Evolutionary conservation across 2,329 filamentous ascomycete species (phyloP).

Genomic region (Curvularia verruculosa): DNA sequence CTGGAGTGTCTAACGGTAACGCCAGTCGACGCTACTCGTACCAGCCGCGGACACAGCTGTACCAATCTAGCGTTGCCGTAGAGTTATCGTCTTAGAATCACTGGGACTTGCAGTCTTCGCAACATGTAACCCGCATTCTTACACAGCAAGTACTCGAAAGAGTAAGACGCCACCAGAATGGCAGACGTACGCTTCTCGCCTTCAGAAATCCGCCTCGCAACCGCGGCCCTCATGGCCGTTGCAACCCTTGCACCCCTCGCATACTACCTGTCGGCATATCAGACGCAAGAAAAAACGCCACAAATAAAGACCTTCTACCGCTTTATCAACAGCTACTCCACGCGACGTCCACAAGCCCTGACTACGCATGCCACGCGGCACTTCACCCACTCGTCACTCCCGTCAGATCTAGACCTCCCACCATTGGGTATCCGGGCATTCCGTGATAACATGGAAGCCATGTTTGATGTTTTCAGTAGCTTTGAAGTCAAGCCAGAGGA

Average conservation of each 20-base stretch:
- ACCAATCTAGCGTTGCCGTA: not conserved
- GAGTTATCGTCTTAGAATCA: not conserved
- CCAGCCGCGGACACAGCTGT: not conserved
- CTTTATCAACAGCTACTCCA: slow-evolving; percentile 51
- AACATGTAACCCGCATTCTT: not conserved
- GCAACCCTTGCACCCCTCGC: slow-evolving; percentile 20
- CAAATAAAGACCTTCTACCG: slow-evolving; percentile 38
- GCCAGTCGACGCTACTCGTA: slow-evolving; percentile 5
- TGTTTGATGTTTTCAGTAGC: slow-evolving; percentile 52
- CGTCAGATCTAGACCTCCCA: slow-evolving; percentile 51
- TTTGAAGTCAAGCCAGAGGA: slow-evolving; percentile 51
- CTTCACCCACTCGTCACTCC: slow-evolving; percentile 51
- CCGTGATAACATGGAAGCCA: slow-evolving; percentile 47
- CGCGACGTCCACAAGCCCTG: slow-evolving; percentile 50
- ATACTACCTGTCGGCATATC: slow-evolving; percentile 23
- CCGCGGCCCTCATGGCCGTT: slow-evolving; percentile 25
- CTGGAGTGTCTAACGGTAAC: slow-evolving; percentile 1
- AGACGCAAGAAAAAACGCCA: slow-evolving; percentile 21
- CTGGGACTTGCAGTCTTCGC: not conserved
- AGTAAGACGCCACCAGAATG: slow-evolving; percentile 14
- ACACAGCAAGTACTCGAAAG: not conserved
- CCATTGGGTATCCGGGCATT: slow-evolving; percentile 48
- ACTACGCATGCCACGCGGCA: slow-evolving; percentile 43
- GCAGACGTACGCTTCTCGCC: slow-evolving; percentile 21
- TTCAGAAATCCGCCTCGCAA: slow-evolving; percentile 28